A percentile compares a stretch with the other conserved stretches of the same genome.
phyloP scores from a whole-genome alignment of 805 yeast genomes.

The Candida montana region DNA sequence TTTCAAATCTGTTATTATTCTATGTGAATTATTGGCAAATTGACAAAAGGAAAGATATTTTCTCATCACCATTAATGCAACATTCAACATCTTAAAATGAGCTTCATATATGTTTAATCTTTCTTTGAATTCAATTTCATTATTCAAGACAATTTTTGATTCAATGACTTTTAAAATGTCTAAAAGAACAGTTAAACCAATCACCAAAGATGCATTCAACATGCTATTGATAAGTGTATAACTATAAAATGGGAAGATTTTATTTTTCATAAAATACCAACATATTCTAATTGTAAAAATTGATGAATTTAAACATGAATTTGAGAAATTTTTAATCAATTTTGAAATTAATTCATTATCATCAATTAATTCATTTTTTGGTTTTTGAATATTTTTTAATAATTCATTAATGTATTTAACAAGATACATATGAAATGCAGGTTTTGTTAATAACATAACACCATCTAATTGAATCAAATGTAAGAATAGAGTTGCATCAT shows the following conservation, averaged over 20 bases:
- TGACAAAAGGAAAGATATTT: not conserved
- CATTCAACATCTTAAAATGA: constrained; percentile 1
- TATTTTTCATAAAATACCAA: constrained; percentile 10
- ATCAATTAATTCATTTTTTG: not conserved
- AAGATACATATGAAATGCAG: constrained; percentile 29
- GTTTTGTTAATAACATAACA: constrained; percentile 29
- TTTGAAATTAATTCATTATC: constrained; percentile 4
- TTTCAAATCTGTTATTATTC: not conserved
- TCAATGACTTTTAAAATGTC: constrained; percentile 1
- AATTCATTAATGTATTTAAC: not conserved
- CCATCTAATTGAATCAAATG: constrained; percentile 30
- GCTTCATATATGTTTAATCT: not conserved
- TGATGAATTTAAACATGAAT: constrained; percentile 28
- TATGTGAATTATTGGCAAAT: not conserved
- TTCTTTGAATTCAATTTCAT: not conserved
- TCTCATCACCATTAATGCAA: not conserved
- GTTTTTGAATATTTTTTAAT: not conserved
- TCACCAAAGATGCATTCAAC: constrained; percentile 27
- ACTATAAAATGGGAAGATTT: constrained; percentile 27
- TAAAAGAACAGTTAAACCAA: constrained; percentile 24
- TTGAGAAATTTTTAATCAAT: constrained; percentile 16
- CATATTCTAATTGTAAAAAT: constrained; percentile 25
- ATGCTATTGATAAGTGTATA: constrained; percentile 24
- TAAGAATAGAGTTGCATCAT: constrained; percentile 20
- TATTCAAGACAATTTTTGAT: not conserved